A percentile compares a stretch with the other conserved stretches of the same genome.
These are phyloP conservation scores for Taphrina pruni DNA, from an alignment of 1,139 yeast genomes.

Conservation along the genomic window DNA sequence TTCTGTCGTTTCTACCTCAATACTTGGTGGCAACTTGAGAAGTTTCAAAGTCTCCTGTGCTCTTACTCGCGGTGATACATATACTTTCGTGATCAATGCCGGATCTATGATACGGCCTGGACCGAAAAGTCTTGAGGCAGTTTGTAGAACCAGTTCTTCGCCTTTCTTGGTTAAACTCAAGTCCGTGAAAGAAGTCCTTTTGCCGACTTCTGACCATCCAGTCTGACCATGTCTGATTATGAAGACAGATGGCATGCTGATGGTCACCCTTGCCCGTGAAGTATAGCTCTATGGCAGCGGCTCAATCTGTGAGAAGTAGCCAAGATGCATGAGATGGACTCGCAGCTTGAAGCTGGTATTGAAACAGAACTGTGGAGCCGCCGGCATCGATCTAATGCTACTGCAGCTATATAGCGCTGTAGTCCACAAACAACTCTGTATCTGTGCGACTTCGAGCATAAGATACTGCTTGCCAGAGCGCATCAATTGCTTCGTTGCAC, in stretches of 20 bases:
- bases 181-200: constrained; percentile 86
- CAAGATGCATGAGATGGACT: no score
- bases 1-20: constrained; percentile 55
- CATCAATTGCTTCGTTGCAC: no score
- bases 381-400: no score
- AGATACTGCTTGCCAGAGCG: no score
- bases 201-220: constrained; percentile 93
- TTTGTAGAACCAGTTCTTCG: constrained; percentile 70
- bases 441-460: no score
- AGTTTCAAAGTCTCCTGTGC: constrained; percentile 76
- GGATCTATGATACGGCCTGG: constrained; percentile 68
- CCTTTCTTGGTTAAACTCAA: constrained; percentile 79
- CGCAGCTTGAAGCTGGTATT: no score
- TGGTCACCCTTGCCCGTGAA: neutral
- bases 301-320: no score
- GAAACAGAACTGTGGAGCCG: no score
- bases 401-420: no score
- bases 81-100: constrained; percentile 63
- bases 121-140: constrained; percentile 76
- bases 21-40: constrained; percentile 56
- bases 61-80: constrained; percentile 79
- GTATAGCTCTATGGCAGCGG: neutral
- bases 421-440: no score
- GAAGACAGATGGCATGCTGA: constrained; percentile 15
- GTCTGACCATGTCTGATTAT: constrained; percentile 64